Evolutionary conservation across 1,284 basidiomycete genomes (phyloP), one percentile per base, ranked within the genome.

Genomic region (Wallemia mellicola): DNA sequence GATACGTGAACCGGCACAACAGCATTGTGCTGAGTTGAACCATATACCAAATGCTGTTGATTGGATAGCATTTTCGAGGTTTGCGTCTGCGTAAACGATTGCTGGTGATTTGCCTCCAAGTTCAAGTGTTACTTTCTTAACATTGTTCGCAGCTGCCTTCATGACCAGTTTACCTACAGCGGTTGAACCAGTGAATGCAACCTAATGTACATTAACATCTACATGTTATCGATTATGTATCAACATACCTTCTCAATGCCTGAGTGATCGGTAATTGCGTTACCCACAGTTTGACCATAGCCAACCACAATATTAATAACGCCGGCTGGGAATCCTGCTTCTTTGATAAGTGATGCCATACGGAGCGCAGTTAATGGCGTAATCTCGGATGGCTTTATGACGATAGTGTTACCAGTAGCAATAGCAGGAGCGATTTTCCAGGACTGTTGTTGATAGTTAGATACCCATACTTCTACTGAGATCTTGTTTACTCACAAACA

Each of bases 41-140:
- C 81, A 85, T 68, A 87, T 80, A 62, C 83, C 84, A 70, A 82
- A 81, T 1, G 78, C 73, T 24, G 86, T 75, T 83, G 86, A 92
- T 63, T 78, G 75, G 56, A 87, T 78, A 27, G 86, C 83, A 68
- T 82, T 76, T 1, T 86, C 82, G 59, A 92, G 64, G 63, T 74
- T 69, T 58, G 70, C 70, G 63, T 74, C 73, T 60, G 72, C 73
- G 64, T 73, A 73, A 64, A 83, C 73, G 67, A 83, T 77, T 67
- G 80, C 84, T 24, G 87, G 84, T 62, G 80, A 82, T 76, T 94
- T 95, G 32, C 89, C 88, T 33, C 89, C 89, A 58, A 95, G 77
- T 72, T 95, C 89, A 65, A 94, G 79, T 2, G 86, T 87, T 59
- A 92, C 82, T 78, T 86, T 79, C 75, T 92, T 92, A 65, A 95